Conservation (phyloP, 1,284 basidiomycete species). For the Coniophora puteana region DNA sequence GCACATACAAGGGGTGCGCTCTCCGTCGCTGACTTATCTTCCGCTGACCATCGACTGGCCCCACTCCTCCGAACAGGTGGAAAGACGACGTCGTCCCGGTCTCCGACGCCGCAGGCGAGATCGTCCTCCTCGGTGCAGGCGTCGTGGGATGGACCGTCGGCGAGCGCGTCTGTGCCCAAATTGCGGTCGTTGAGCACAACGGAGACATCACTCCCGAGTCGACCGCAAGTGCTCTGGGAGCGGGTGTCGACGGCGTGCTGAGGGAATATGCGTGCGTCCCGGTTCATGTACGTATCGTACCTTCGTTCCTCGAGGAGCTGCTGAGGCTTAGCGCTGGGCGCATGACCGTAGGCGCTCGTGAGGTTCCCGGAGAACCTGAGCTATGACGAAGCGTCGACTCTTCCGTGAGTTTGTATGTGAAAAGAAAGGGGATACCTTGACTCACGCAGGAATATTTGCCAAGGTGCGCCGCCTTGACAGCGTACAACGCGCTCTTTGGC, state of each 20-base stretch:
- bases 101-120: conserved; percentile 59
- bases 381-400: conserved; percentile 43
- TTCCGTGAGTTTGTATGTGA: conserved; percentile 29
- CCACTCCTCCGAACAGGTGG: conserved; percentile 6
- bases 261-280: conserved; percentile 45
- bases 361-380: conserved; percentile 37
- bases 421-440: neutral
- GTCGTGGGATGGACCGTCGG: conserved; percentile 45
- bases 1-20: conserved; percentile 25
- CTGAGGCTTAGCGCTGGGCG: no score
- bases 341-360: conserved; percentile 29
- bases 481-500: conserved; percentile 43
- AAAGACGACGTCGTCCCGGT: conserved; percentile 40
- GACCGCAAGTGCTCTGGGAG: conserved; percentile 37
- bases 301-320: no score
- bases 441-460: neutral
- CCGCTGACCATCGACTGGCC: neutral
- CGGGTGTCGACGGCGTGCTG: conserved; percentile 44
- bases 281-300: conserved; percentile 30
- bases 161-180: conserved; percentile 48
- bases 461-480: conserved; percentile 43
- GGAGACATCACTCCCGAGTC: conserved; percentile 30
- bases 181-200: conserved; percentile 33
- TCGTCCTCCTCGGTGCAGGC: conserved; percentile 45
- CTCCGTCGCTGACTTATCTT: neutral